phyloP scores from a whole-genome alignment of 305 asterid genomes.

The Andrographis paniculata region DNA sequence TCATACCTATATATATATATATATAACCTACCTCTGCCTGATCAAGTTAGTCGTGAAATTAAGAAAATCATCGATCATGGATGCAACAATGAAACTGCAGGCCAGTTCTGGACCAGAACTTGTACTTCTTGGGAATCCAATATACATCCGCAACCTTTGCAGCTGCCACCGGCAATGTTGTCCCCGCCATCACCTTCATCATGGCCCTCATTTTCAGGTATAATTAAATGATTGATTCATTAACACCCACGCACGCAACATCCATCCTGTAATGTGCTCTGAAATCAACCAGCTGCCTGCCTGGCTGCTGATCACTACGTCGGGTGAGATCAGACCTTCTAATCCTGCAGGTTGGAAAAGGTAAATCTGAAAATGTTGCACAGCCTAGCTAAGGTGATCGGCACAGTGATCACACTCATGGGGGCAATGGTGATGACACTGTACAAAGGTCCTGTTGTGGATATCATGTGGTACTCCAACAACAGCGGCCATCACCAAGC shows the following conservation, averaged over 20 bases:
- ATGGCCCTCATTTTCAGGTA: slow-evolving; percentile 89
- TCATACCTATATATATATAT: background rate
- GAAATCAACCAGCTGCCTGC: no score
- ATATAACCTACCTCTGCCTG: no score
- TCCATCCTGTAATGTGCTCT: no score
- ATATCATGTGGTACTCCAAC: slow-evolving; percentile 33
- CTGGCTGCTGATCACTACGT: no score
- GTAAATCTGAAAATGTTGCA: slow-evolving; percentile 43
- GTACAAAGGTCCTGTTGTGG: slow-evolving; percentile 70
- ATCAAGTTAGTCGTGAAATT: background rate
- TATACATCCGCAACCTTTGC: slow-evolving; percentile 85
- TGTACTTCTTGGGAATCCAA: slow-evolving; percentile 70
- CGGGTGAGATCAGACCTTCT: no score
- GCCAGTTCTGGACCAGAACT: slow-evolving; percentile 89
- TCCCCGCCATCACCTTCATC: slow-evolving; percentile 84
- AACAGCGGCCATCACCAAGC: slow-evolving; percentile 23
- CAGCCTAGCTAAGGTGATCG: slow-evolving; percentile 74
- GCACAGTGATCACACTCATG: slow-evolving; percentile 57
- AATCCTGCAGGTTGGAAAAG: slow-evolving; percentile 52
- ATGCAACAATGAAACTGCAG: slow-evolving; percentile 11
- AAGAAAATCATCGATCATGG: background rate
- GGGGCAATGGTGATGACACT: slow-evolving; percentile 91
- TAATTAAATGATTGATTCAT: no score
- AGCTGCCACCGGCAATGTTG: slow-evolving; percentile 67
- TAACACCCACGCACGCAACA: no score